phyloP scores from a whole-genome alignment of 2,329 filamentous ascomycete genomes.

The Periconia digitata region DNA sequence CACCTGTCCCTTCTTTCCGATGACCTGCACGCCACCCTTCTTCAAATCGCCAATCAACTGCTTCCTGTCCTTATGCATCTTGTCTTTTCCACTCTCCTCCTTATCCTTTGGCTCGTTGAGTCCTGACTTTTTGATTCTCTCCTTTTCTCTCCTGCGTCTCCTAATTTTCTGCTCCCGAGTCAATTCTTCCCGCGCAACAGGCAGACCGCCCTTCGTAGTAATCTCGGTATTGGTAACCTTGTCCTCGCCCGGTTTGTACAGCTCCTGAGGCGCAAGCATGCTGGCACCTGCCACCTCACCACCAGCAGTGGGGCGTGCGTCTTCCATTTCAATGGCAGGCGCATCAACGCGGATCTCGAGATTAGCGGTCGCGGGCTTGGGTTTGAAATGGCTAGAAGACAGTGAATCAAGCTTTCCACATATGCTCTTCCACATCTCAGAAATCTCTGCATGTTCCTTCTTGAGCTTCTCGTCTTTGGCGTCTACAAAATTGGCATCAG shows the following conservation, averaged over 20 bases:
- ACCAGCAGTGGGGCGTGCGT: slow-evolving; percentile 83
- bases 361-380: slow-evolving; percentile 77
- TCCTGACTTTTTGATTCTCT: slow-evolving; percentile 73
- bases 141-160: slow-evolving; percentile 78
- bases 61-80: slow-evolving; percentile 61
- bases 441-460: slow-evolving; percentile 81
- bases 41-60: slow-evolving; percentile 68
- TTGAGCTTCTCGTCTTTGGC: slow-evolving; percentile 78
- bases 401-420: slow-evolving; percentile 81
- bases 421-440: slow-evolving; percentile 79
- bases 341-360: slow-evolving; percentile 88
- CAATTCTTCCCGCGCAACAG: slow-evolving; percentile 83
- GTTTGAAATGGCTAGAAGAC: slow-evolving; percentile 93
- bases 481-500: slow-evolving; percentile 79
- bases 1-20: slow-evolving; percentile 85
- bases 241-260: slow-evolving; percentile 79
- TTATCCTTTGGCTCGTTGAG: slow-evolving; percentile 51
- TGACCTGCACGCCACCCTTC: slow-evolving; percentile 87
- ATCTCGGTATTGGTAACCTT: slow-evolving; percentile 66
- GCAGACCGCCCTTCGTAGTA: slow-evolving; percentile 74
- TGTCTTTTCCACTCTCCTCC: slow-evolving; percentile 51
- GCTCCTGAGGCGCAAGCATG: slow-evolving; percentile 88
- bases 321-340: slow-evolving; percentile 91
- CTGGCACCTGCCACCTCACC: slow-evolving; percentile 69
- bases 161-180: slow-evolving; percentile 80